phyloP scores from a whole-genome alignment of 176 grass and related monocot species.

The Puya raimondii region DNA sequence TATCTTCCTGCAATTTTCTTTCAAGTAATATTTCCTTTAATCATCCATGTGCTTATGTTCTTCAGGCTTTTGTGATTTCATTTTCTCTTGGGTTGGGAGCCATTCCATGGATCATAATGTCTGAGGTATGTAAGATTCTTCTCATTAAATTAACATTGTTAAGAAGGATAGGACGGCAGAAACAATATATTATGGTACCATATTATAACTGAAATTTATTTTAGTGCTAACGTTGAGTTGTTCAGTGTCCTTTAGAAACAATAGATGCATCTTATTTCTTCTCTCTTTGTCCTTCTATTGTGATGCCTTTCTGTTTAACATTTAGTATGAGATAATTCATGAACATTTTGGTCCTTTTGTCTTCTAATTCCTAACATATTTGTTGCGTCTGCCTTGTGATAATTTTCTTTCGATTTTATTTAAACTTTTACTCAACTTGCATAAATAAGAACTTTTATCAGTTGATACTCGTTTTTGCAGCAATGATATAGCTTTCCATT shows the following conservation, averaged over 20 bases:
- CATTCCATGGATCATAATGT: conserved; percentile 99
- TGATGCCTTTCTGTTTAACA: too few species aligned
- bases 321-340: too few species aligned
- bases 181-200: too few species aligned
- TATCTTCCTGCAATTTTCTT: conserved; percentile 3
- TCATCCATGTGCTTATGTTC: conserved; percentile 19
- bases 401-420: too few species aligned
- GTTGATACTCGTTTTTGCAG: too few species aligned
- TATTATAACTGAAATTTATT: background rate
- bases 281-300: background rate
- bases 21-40: background rate
- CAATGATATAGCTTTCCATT: too few species aligned
- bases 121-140: conserved; percentile 41
- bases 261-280: background rate
- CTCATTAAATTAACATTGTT: background rate
- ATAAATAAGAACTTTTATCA: too few species aligned
- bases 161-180: background rate
- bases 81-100: conserved; percentile 90
- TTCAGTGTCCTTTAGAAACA: background rate
- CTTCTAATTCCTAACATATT: too few species aligned
- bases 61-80: conserved; percentile 54
- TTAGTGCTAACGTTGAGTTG: background rate
- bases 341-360: too few species aligned
- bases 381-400: too few species aligned
- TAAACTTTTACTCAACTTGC: too few species aligned